Conservation (phyloP, 139 green algal genomes). For the Bryopsis sp. region DNA sequence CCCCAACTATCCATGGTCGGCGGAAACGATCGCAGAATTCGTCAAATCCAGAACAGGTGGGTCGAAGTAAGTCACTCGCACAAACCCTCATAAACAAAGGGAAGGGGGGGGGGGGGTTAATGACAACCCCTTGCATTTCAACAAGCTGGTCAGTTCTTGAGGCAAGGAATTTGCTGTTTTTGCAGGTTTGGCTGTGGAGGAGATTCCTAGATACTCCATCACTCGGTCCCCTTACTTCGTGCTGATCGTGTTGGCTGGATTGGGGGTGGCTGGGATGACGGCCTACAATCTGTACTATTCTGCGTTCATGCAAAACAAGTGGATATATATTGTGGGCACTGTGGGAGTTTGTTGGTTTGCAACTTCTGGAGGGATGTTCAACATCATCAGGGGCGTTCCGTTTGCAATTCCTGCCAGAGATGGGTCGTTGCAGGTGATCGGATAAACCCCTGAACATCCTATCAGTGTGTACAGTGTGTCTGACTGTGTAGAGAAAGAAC, state of each 20-base stretch:
- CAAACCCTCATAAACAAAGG: neutral
- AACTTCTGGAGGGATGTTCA: slow-evolving; percentile 70
- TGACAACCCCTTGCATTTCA: too few relatives aligned
- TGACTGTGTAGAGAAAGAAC: neutral
- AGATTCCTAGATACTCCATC: neutral
- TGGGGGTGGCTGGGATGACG: neutral
- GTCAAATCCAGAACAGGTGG: slow-evolving; percentile 17
- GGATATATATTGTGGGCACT: slow-evolving; percentile 8
- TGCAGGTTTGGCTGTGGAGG: slow-evolving; percentile 8
- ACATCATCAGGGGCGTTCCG: slow-evolving; percentile 82
- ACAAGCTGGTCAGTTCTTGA: too few relatives aligned
- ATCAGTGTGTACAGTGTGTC: neutral
- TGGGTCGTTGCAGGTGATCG: slow-evolving; percentile 28
- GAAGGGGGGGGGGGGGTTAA: too few relatives aligned
- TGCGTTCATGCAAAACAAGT: slow-evolving; percentile 13
- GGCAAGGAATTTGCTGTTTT: too few relatives aligned
- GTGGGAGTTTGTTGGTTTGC: slow-evolving; percentile 29
- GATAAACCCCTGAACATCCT: neutral
- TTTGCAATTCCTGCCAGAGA: slow-evolving; percentile 38
- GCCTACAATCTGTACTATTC: slow-evolving; percentile 20
- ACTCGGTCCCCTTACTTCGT: neutral
- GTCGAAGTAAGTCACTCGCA: neutral
- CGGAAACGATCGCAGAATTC: slow-evolving; percentile 41
- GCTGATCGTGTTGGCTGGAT: slow-evolving; percentile 4
- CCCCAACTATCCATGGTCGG: slow-evolving; percentile 42